Evolutionary conservation across 805 yeast genomes (phyloP).

Genomic region (Monosporozyma servazzii): DNA sequence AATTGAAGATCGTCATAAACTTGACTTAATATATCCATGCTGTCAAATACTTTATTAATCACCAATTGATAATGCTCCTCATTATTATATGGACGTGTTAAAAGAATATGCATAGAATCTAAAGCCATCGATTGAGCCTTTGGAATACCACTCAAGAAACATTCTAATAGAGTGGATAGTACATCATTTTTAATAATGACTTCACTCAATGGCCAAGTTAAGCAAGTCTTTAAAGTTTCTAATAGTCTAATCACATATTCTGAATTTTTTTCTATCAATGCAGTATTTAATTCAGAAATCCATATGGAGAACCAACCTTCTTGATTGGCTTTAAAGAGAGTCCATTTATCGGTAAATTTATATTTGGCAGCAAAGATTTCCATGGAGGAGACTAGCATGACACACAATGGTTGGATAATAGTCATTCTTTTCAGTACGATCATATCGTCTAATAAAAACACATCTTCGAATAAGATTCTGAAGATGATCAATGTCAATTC

Average conservation of each 20-base stretch:
- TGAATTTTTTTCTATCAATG: conserved; percentile 32
- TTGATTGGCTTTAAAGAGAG: conserved; percentile 50
- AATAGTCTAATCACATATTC: conserved; percentile 58
- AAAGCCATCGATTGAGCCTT: conserved; percentile 73
- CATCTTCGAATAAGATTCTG: conserved; percentile 85
- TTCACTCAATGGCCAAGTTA: conserved; percentile 83
- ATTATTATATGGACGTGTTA: conserved; percentile 64
- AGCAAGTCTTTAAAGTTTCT: conserved; percentile 78
- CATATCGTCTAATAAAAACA: conserved; percentile 85
- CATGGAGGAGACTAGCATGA: conserved; percentile 71
- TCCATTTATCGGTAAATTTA: conserved; percentile 41
- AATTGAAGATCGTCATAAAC: conserved; percentile 49
- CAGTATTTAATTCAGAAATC: conserved; percentile 44
- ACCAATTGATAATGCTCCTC: conserved; percentile 66
- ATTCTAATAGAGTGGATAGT: conserved; percentile 50
- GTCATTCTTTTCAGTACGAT: conserved; percentile 72
- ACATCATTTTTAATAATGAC: conserved; percentile 61
- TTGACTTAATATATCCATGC: conserved; percentile 56
- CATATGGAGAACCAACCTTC: conserved; percentile 87
- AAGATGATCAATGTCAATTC: conserved; percentile 72
- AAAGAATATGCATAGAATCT: conserved; percentile 82
- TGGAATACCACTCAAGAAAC: conserved; percentile 51
- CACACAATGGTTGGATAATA: conserved; percentile 72
- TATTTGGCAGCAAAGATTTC: conserved; percentile 52
- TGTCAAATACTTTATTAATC: conserved; percentile 74